phyloP scores from a whole-genome alignment of 257 asterid species.

The Schizonepeta tenuifolia region DNA sequence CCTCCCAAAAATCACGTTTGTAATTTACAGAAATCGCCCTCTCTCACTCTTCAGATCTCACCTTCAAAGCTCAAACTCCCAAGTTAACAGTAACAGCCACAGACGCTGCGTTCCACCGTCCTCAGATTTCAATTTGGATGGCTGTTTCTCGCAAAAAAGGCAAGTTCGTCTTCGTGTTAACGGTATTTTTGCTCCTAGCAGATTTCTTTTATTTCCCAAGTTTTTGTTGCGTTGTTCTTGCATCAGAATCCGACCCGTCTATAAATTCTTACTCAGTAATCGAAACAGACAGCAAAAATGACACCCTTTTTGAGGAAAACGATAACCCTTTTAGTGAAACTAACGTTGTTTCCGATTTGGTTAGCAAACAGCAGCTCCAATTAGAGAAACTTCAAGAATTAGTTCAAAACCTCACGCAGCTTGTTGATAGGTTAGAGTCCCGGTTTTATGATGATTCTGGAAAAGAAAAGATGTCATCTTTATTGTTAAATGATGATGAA shows the following conservation, averaged over 20 bases:
- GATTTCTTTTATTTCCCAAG: slow-evolving; percentile 38
- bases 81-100: slow-evolving; percentile 37
- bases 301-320: slow-evolving; percentile 27
- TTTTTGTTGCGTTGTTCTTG: slow-evolving; percentile 46
- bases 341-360: slow-evolving; percentile 38
- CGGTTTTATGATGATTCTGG: slow-evolving; percentile 42
- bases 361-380: slow-evolving; percentile 58
- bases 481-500: slow-evolving; percentile 19
- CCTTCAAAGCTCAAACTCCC: slow-evolving; percentile 38
- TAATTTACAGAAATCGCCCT: slow-evolving; percentile 38
- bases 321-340: slow-evolving; percentile 4
- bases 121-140: slow-evolving; percentile 41
- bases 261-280: slow-evolving; percentile 33
- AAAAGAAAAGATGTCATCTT: slow-evolving; percentile 30
- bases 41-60: slow-evolving; percentile 48
- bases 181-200: slow-evolving; percentile 35
- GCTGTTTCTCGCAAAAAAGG: slow-evolving; percentile 47
- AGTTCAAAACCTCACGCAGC: slow-evolving; percentile 61
- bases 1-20: too few species aligned
- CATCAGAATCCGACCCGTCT: slow-evolving; percentile 46
- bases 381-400: slow-evolving; percentile 70
- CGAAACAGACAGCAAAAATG: slow-evolving; percentile 29
- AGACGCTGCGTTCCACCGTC: slow-evolving; percentile 18
- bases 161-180: slow-evolving; percentile 41
- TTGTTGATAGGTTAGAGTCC: slow-evolving; percentile 72